Conservation (phyloP, 306 rosid species). For the Fragaria vesca region DNA sequence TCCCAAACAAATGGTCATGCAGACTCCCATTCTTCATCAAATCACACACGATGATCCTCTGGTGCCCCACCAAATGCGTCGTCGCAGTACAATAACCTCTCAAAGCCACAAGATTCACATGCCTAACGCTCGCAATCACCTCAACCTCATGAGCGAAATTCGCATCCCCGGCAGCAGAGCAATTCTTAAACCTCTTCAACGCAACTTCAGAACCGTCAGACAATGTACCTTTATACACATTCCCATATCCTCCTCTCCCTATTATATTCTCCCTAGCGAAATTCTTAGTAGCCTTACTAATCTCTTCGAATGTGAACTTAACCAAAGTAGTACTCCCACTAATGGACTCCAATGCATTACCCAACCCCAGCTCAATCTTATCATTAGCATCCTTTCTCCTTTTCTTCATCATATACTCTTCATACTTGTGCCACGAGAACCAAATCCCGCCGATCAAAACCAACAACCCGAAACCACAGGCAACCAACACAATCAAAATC, state of each 20-base stretch:
- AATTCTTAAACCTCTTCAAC: constrained; percentile 88
- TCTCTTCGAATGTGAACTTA: constrained; percentile 64
- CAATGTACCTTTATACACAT: constrained; percentile 74
- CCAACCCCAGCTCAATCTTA: constrained; percentile 33
- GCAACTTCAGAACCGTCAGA: constrained; percentile 80
- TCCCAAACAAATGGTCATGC: constrained; percentile 81
- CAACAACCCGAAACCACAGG: constrained; percentile 25
- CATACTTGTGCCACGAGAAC: constrained; percentile 36
- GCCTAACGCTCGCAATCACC: constrained; percentile 92
- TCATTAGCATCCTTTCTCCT: constrained; percentile 15
- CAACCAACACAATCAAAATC: constrained; percentile 39
- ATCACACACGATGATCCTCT: constrained; percentile 92
- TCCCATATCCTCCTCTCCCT: constrained; percentile 95
- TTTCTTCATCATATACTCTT: constrained; percentile 7
- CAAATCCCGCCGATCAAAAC: constrained; percentile 35
- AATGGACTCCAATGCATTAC: constrained; percentile 62
- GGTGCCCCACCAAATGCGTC: constrained; percentile 79
- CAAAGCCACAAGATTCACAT: constrained; percentile 80
- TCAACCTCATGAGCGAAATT: constrained; percentile 81
- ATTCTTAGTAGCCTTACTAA: constrained; percentile 70
- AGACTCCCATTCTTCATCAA: constrained; percentile 91
- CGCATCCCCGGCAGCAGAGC: constrained; percentile 79
- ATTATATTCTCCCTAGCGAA: constrained; percentile 65
- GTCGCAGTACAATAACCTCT: constrained; percentile 90
- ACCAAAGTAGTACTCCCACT: constrained; percentile 69